Evolutionary conservation across 164 flowering plant species (phyloP), one percentile per base, ranked within the genome.

Genomic region (Piper betle): DNA sequence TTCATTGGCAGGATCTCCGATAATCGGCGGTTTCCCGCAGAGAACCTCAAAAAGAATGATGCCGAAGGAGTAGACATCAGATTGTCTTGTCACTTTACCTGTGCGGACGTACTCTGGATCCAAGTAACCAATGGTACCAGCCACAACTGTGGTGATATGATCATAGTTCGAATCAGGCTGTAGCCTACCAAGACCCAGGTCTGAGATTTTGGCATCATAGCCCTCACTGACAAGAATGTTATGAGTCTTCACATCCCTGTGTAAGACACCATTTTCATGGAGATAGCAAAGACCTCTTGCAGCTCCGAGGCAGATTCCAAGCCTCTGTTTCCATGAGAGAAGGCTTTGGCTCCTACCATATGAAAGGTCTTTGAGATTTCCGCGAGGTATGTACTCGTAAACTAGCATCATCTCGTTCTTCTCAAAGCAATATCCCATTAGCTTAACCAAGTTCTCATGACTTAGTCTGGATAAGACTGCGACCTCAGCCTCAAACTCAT

Each of bases 381-480:
- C 74, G 6, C 33, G 13, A 19, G 55, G 19, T 84, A 88, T 75
- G 72, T 73, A 75, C 63, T 85, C 89, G 71, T 78, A 76, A 53
- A 85, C 86, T 1, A 53, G 33, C 19, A 53, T 4, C 55, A 53
- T 53, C 55, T 53, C 33, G 13, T 53, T 53, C 20, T 53, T 53
- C 55, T 53, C 55, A 1, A 20, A 15, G 55, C 55, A 53, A 19
- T 4, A 53, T 15, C 55, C 55, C 6, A 53, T 53, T 4, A 53
- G 55, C 6, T 18, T 2, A 17, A 53, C 55, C 20, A 53, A 1
- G 13, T 53, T 17, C 55, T 19, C 55, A 8, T 53, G 55, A 18
- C 55, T 17, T 19, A 53, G 20, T 2, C n/a, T 53, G 6, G 55
- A 88, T 57, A 91, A 93, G 60, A 81, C 66, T 54, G 86, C 93